A percentile compares a stretch with the other conserved stretches of the same genome.
phyloP scores from a whole-genome alignment of 208 protist species.

The Leishmania braziliensis region DNA sequence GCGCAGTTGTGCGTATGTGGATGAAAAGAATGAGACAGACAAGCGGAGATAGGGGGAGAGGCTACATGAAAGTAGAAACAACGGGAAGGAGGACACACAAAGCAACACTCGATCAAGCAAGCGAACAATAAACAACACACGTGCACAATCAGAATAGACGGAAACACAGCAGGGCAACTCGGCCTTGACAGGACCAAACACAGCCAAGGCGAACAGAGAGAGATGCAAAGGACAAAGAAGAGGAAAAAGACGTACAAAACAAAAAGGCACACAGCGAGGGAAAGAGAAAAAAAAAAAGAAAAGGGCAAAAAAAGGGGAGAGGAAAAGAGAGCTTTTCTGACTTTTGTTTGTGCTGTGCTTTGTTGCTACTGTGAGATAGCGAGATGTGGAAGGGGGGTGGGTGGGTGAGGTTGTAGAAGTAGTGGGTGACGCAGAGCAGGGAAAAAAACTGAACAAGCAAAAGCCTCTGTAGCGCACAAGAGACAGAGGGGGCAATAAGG shows the following conservation, averaged over 20 bases:
- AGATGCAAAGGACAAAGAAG: background rate
- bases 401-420: background rate
- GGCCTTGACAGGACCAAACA: background rate
- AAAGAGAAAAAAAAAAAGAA: background rate
- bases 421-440: background rate
- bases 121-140: background rate
- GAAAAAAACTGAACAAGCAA: background rate
- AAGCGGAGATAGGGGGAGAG: background rate
- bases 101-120: background rate
- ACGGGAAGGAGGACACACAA: background rate
- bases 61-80: background rate
- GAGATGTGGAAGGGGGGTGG: background rate
- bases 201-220: background rate
- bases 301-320: background rate
- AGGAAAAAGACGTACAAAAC: background rate
- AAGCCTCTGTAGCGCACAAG: background rate
- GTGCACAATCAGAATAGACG: background rate
- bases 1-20: background rate
- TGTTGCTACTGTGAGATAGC: background rate
- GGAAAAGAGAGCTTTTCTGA: background rate
- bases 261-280: background rate
- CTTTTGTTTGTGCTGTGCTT: background rate
- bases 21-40: background rate
- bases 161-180: background rate
- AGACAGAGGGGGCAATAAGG: too few relatives aligned